These are phyloP conservation scores for Staphylotrichum longicolle DNA, from an alignment of 495 filamentous ascomycete species.

Conservation along the genomic window DNA sequence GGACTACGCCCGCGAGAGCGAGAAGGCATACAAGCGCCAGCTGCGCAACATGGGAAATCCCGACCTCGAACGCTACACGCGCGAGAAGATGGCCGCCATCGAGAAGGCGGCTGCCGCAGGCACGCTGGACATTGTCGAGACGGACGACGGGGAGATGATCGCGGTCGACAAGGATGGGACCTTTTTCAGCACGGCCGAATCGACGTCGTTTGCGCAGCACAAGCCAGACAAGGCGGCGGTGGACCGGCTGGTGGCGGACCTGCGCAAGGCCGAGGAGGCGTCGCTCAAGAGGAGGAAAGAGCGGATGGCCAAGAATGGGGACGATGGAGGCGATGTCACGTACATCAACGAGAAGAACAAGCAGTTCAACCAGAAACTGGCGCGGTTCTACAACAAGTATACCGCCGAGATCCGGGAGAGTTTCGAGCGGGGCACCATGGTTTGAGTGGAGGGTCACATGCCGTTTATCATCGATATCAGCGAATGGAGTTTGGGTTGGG, in stretches of 20 bases:
- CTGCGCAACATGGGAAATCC: slow-evolving; percentile 63
- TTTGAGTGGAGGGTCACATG: slow-evolving; percentile 44
- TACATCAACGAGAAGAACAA: slow-evolving; percentile 99
- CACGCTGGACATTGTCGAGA: slow-evolving; percentile 88
- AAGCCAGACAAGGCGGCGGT: slow-evolving; percentile 88
- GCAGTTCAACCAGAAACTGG: slow-evolving; percentile 96
- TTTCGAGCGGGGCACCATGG: slow-evolving; percentile 94
- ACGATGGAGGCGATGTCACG: slow-evolving; percentile 82
- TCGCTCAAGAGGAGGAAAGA: slow-evolving; percentile 81
- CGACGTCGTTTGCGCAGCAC: slow-evolving; percentile 74
- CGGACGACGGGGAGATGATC: slow-evolving; percentile 87
- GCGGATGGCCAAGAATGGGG: slow-evolving; percentile 67
- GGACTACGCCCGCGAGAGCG: slow-evolving; percentile 81
- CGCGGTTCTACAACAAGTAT: slow-evolving; percentile 97
- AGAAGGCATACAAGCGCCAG: slow-evolving; percentile 92
- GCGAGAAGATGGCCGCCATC: slow-evolving; percentile 78
- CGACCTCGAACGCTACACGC: slow-evolving; percentile 78
- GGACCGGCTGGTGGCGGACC: slow-evolving; percentile 79
- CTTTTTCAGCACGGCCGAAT: slow-evolving; percentile 86
- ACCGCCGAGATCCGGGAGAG: slow-evolving; percentile 95
- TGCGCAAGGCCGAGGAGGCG: slow-evolving; percentile 84
- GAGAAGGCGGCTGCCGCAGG: slow-evolving; percentile 77
- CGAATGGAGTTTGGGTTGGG: slow-evolving; percentile 23
- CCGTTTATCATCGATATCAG: slow-evolving; percentile 19
- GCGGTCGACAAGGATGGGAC: slow-evolving; percentile 86